phyloP scores from a whole-genome alignment of 2,329 filamentous ascomycete species.

The Colletotrichum endophyticum region DNA sequence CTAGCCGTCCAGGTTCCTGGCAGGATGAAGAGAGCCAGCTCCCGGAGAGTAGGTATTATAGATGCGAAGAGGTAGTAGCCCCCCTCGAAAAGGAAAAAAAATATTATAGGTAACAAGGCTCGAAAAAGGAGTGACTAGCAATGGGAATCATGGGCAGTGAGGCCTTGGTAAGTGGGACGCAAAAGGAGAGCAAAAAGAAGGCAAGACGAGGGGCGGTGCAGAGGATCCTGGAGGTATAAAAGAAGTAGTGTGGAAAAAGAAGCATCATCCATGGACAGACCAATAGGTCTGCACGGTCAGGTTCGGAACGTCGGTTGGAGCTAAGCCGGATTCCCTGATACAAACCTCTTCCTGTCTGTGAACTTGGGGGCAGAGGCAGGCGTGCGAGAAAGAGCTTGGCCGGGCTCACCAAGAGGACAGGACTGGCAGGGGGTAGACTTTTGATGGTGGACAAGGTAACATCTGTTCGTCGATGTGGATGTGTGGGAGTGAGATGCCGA shows the following conservation, averaged over 20 bases:
- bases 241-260: slow-evolving; percentile 49
- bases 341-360: slow-evolving; percentile 41
- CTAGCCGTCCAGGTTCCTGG: slow-evolving; percentile 42
- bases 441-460: slow-evolving; percentile 35
- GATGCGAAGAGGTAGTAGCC: slow-evolving; percentile 45
- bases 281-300: slow-evolving; percentile 46
- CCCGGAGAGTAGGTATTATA: slow-evolving; percentile 43
- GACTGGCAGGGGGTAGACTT: slow-evolving; percentile 20
- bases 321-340: slow-evolving; percentile 56
- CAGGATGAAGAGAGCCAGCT: slow-evolving; percentile 59
- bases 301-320: slow-evolving; percentile 57
- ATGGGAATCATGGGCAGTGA: slow-evolving; percentile 40
- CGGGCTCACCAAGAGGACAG: slow-evolving; percentile 17
- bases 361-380: slow-evolving; percentile 27
- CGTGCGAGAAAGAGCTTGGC: slow-evolving; percentile 24
- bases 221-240: slow-evolving; percentile 56
- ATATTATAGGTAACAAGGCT: slow-evolving; percentile 32
- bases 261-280: slow-evolving; percentile 42
- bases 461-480: slow-evolving; percentile 46
- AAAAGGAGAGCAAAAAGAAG: slow-evolving; percentile 43
- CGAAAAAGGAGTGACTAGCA: slow-evolving; percentile 57
- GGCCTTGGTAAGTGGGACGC: slow-evolving; percentile 45
- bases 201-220: slow-evolving; percentile 53
- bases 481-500: slow-evolving; percentile 35
- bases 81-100: slow-evolving; percentile 18